Evolutionary conservation across 2,329 filamentous ascomycete species (phyloP).

Genomic region (Venturiaceae sp.): DNA sequence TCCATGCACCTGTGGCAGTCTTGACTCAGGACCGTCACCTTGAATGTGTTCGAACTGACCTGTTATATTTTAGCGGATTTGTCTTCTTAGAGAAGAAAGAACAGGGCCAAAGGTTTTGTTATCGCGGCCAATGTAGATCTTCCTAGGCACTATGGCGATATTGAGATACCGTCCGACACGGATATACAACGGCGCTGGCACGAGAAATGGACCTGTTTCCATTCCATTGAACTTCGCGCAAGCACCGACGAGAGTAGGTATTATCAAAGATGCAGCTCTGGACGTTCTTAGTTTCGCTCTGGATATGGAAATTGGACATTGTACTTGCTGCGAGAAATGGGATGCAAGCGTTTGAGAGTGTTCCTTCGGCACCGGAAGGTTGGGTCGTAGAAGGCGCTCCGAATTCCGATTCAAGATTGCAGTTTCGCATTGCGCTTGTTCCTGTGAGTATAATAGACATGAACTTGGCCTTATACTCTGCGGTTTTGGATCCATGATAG

Average conservation of each 20-base stretch:
- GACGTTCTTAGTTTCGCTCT: not conserved
- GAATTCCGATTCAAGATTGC: not conserved
- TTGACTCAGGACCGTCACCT: no score
- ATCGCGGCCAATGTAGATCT: not conserved
- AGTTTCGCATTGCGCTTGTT: slow-evolving; percentile 7
- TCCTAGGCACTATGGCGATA: not conserved
- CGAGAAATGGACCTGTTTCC: not conserved
- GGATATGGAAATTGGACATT: not conserved
- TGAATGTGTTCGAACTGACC: not conserved
- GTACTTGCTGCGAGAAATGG: not conserved
- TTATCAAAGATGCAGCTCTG: no score
- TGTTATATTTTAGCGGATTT: not conserved
- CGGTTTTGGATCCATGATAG: no score
- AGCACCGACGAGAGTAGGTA: not conserved
- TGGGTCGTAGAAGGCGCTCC: not conserved
- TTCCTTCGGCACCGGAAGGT: not conserved
- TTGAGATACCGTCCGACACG: not conserved
- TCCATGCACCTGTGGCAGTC: no score
- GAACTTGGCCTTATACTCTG: not conserved
- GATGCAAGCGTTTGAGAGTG: slow-evolving; percentile 2
- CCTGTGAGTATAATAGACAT: not conserved
- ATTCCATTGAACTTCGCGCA: not conserved
- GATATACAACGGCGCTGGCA: not conserved
- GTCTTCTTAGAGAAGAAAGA: not conserved
- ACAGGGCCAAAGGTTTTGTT: not conserved